Base-by-base conservation (phyloP, 1,139 yeast species). In the Suhomyces terraborum region DNA sequence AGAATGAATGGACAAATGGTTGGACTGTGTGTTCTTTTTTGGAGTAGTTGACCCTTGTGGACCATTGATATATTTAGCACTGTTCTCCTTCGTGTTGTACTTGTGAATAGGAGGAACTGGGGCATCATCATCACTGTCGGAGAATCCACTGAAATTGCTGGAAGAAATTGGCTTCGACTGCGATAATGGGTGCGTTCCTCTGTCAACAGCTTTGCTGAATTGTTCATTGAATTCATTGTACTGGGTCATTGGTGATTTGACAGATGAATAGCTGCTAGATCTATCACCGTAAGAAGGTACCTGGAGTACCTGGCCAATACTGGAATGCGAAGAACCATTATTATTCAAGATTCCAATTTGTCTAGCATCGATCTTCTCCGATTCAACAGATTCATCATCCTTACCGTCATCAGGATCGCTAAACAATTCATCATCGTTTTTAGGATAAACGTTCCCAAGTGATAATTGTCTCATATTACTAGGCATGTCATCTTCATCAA, bases 161-260 rank as follows among this genome's bases (percentile, higher is more conserved):
- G 46, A 27, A 13, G 36, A 41, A 20, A 35, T 23, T 4, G 43
- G 41, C 20, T 22, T 29, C 3, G 33, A 17, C 6, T 32, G 35
- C 5, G 37, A 22, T 5, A 39, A 36, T n/a, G 40, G 40, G 21
- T 40, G 36, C 5, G 32, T 39, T 14, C 33, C 35, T 25, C 35
- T 45, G 6, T 40, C 43, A 16, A 54, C 59, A 9, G 57, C 54
- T 43, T 58, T 59, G 28, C 62, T 61, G 50, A 74, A 75, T 42
- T 75, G 76, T 34, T 69, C 67, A 50, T 72, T 73, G 57, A 79
- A 76, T 47, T 77, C 81, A 26, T 75, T 59, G 53, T 76, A 78
- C 47, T 80, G 82, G 1, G 83, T 69, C 66, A 64, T 66, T n/a
- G 78, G 77, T 1, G 75, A 68, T 37, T 66, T 67, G 20, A 71